Evolutionary conservation across 1,284 basidiomycete species (phyloP).

Genomic region (Pterulicium gracile): DNA sequence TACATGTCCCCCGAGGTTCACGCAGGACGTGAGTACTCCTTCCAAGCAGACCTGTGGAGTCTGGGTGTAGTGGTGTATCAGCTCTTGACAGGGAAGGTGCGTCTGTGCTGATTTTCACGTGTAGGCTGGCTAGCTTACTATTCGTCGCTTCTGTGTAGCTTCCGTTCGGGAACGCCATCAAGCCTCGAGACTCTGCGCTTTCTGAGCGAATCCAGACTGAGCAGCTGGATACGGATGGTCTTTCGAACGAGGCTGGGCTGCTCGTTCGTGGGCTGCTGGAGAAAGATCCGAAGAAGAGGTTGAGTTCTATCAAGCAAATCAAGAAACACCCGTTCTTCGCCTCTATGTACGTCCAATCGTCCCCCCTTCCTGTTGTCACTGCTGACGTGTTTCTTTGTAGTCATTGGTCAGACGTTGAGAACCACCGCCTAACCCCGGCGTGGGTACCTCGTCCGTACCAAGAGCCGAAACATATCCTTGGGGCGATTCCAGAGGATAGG

Average conservation of each 20-base stretch:
- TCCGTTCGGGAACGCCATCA: background rate
- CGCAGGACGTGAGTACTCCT: background rate
- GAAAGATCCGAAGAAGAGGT: background rate
- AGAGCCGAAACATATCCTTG: background rate
- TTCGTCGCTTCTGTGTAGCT: background rate
- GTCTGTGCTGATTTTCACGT: background rate
- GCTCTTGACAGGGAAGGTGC: background rate
- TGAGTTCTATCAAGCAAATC: background rate
- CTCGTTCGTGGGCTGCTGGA: background rate
- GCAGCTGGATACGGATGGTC: background rate
- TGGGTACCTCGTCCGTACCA: background rate
- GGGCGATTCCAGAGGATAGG: background rate
- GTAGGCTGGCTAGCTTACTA: no score
- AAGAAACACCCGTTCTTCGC: background rate
- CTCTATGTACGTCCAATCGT: background rate
- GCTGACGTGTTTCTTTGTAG: background rate
- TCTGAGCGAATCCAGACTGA: background rate
- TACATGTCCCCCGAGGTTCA: background rate
- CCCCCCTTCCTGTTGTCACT: background rate
- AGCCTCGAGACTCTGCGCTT: background rate
- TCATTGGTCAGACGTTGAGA: background rate
- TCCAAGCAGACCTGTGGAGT: background rate
- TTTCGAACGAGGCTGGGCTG: background rate
- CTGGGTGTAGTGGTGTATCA: slow-evolving; percentile 1
- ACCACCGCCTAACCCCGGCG: background rate